phyloP scores from a whole-genome alignment of 768 basidiomycete species.

The Podaxis sp. region DNA sequence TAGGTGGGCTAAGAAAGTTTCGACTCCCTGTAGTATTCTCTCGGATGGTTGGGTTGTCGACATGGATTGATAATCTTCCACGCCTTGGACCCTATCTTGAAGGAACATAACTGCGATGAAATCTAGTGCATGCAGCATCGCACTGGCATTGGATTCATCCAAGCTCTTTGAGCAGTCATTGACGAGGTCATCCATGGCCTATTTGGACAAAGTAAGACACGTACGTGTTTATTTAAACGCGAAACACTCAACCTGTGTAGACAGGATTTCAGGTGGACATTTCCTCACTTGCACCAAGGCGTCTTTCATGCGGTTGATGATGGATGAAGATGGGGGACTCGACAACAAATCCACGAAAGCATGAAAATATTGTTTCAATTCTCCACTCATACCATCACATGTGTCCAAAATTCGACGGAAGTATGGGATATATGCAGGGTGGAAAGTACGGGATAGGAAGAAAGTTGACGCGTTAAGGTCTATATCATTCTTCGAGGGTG shows the following conservation, averaged over 20 bases:
- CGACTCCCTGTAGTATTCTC: neutral
- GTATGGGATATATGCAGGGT: conserved; percentile 30
- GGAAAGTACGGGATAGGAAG: conserved; percentile 37
- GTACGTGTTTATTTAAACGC: conserved; percentile 1
- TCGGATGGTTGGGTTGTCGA: neutral
- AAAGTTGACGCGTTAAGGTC: conserved; percentile 24
- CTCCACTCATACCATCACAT: conserved; percentile 10
- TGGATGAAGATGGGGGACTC: conserved; percentile 18
- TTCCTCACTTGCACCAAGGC: neutral
- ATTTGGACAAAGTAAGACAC: conserved; percentile 9
- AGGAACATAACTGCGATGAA: conserved; percentile 42
- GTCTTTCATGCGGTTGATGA: conserved; percentile 4
- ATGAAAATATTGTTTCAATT: conserved; percentile 15
- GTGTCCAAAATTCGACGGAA: conserved; percentile 29
- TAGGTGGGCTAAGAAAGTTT: conserved; percentile 2
- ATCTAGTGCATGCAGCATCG: conserved; percentile 39
- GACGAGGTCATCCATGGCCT: conserved; percentile 12
- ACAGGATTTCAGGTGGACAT: conserved; percentile 6
- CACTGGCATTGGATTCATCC: neutral
- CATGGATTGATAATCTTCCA: neutral
- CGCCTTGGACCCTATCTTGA: conserved; percentile 27
- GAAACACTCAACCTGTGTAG: conserved; percentile 11
- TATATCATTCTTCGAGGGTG: conserved; percentile 16
- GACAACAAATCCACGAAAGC: conserved; percentile 21
- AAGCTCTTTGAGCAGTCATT: conserved; percentile 4